Base-by-base conservation (phyloP, 768 basidiomycete species). In the Lactifluus volemus region DNA sequence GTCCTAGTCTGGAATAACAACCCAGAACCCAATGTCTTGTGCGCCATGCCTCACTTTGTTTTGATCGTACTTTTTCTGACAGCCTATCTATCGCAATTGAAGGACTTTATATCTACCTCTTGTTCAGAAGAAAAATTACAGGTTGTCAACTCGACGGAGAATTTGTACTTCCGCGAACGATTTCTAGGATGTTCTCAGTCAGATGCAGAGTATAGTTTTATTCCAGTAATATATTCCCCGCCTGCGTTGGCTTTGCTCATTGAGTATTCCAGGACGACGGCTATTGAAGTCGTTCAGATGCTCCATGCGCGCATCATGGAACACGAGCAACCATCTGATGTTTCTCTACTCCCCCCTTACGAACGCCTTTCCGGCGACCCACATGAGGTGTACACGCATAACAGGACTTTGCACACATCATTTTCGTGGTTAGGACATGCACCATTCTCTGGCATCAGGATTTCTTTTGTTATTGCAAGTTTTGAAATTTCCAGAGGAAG, bases 361-460 rank as follows among this genome's bases (percentile, higher is more conserved):
- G 85, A 88, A 59, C 79, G 80, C 69, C 73, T 87, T 5, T 80
- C 81, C 5, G 81, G 77, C 53, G 71, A 25, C 48, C 70, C 85
- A 25, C 78, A 81, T 44, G 77, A 75, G 2, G 72, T 80, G 15
- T 64, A 73, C 51, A 68, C 76, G 19, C 65, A 68, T 3, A 51
- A 74, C 12, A 63, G 65, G 15, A 65, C 66, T 29, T 69, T 84
- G 32, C 78, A 83, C 64, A 81, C 83, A 2, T 74, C 82, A 2
- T 82, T 85, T 65, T 81, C 84, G 0, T 88, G 85, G 84, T 71
- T 88, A 8, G 84, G 86, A 11, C 75, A 88, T 87, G 58, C 73
- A 66, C 59, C 75, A 74, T 51, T 73, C 75, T 19, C 70, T 72
- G 56, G 78, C 74, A 15, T 69, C 72, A 15, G 72, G 74, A 17